These are phyloP conservation scores for Microcyclosporella mali DNA, from an alignment of 2,329 filamentous ascomycete species.

Conservation along the genomic window DNA sequence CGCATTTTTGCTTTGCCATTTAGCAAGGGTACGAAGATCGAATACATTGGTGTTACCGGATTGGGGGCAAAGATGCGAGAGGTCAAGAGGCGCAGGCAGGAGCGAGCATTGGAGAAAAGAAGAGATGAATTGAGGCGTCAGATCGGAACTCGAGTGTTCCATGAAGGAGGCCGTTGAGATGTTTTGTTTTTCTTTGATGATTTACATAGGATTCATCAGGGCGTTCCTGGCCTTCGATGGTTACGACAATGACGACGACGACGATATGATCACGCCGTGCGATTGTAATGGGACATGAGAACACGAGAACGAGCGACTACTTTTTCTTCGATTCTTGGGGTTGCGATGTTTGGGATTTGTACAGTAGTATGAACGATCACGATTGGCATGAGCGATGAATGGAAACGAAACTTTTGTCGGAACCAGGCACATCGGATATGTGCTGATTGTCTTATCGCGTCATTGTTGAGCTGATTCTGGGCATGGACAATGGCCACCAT, in stretches of 20 bases:
- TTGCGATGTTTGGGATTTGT: neutral
- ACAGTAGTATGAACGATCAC: neutral
- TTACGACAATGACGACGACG: neutral
- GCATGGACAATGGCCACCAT: too few relatives aligned
- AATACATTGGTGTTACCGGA: constrained; percentile 46
- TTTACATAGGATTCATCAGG: too few relatives aligned
- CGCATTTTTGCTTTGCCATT: constrained; percentile 21
- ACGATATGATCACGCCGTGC: neutral
- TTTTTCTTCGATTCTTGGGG: neutral
- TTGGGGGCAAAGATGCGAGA: constrained; percentile 45
- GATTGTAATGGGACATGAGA: neutral
- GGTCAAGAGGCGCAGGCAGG: constrained; percentile 37
- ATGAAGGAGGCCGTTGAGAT: constrained; percentile 4
- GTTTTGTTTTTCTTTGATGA: neutral
- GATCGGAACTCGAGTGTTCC: constrained; percentile 34
- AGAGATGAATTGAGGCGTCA: constrained; percentile 49
- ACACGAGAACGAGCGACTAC: neutral
- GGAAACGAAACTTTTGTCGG: neutral
- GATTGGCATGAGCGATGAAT: too few relatives aligned
- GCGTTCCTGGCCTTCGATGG: neutral
- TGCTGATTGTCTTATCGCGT: too few relatives aligned
- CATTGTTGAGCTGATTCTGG: too few relatives aligned
- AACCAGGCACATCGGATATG: too few relatives aligned
- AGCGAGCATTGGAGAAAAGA: constrained; percentile 46
- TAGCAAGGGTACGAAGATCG: constrained; percentile 39